Evolutionary conservation across 306 rosid genomes (phyloP).

Genomic region (Prunus kanzakura): DNA sequence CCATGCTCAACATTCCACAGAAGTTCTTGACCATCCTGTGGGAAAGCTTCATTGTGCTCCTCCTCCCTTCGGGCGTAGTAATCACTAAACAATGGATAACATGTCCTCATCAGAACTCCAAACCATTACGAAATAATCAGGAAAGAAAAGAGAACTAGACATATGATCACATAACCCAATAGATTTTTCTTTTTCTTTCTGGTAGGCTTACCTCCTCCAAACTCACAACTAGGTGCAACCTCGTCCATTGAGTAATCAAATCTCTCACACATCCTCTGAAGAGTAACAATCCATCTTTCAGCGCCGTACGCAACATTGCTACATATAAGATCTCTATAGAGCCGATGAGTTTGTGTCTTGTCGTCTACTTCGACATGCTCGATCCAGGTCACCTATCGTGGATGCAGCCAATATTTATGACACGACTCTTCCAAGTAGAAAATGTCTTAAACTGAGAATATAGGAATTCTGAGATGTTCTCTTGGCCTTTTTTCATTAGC

Average conservation of each 20-base stretch:
- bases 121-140: background rate
- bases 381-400: constrained; percentile 58
- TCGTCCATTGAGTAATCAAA: constrained; percentile 11
- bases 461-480: background rate
- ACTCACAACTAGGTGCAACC: constrained; percentile 16
- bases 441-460: background rate
- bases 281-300: constrained; percentile 59
- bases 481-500: background rate
- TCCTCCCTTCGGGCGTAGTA: constrained; percentile 30
- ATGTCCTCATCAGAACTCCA: background rate
- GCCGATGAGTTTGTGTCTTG: constrained; percentile 35
- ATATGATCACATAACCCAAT: background rate
- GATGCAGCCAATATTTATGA: background rate
- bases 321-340: constrained; percentile 43
- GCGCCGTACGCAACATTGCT: constrained; percentile 53
- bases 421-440: background rate
- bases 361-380: constrained; percentile 76
- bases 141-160: background rate
- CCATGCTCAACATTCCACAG: constrained; percentile 42
- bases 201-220: constrained; percentile 33
- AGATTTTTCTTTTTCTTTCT: background rate
- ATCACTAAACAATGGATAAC: constrained; percentile 30
- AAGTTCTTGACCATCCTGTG: constrained; percentile 60
- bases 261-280: constrained; percentile 70
- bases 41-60: constrained; percentile 42